These are phyloP conservation scores for Schizophyllum amplum DNA, from an alignment of 1,284 basidiomycete species.

Conservation along the genomic window DNA sequence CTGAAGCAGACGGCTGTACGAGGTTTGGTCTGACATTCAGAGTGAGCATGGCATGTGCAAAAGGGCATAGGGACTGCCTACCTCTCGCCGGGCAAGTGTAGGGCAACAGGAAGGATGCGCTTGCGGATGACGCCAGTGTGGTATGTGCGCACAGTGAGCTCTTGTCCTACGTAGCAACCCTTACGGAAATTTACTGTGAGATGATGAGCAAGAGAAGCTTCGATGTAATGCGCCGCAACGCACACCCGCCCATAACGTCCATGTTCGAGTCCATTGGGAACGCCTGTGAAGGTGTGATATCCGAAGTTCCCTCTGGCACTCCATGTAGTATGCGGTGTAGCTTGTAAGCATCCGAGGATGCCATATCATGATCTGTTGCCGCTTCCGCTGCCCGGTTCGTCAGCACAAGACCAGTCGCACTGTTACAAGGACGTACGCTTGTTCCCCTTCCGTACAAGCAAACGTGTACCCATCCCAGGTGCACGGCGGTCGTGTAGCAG, in stretches of 20 bases:
- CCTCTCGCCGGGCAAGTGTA: constrained; percentile 28
- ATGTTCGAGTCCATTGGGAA: constrained; percentile 93
- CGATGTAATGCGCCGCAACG: constrained; percentile 28
- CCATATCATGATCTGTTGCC: constrained; percentile 44
- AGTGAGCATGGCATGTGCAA: background rate
- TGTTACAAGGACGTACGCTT: constrained; percentile 46
- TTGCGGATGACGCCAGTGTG: constrained; percentile 92
- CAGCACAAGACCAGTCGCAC: background rate
- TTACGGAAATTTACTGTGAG: constrained; percentile 88
- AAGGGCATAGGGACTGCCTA: background rate
- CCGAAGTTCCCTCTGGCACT: constrained; percentile 80
- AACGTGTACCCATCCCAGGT: constrained; percentile 66
- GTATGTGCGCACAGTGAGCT: constrained; percentile 93
- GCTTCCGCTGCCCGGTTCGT: constrained; percentile 39
- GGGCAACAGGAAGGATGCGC: constrained; percentile 75
- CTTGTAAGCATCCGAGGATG: constrained; percentile 52
- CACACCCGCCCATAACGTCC: constrained; percentile 88
- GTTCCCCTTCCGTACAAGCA: constrained; percentile 64
- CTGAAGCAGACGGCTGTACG: background rate
- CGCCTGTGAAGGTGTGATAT: constrained; percentile 71
- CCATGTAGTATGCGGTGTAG: constrained; percentile 78
- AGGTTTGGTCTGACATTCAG: background rate
- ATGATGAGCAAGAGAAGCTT: constrained; percentile 7
- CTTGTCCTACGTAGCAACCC: constrained; percentile 98
- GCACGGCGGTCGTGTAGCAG: constrained; percentile 67